A percentile compares a stretch with the other conserved stretches of the same genome.
Evolutionary conservation across 805 yeast species (phyloP).

Genomic region (Millerozyma miso): DNA sequence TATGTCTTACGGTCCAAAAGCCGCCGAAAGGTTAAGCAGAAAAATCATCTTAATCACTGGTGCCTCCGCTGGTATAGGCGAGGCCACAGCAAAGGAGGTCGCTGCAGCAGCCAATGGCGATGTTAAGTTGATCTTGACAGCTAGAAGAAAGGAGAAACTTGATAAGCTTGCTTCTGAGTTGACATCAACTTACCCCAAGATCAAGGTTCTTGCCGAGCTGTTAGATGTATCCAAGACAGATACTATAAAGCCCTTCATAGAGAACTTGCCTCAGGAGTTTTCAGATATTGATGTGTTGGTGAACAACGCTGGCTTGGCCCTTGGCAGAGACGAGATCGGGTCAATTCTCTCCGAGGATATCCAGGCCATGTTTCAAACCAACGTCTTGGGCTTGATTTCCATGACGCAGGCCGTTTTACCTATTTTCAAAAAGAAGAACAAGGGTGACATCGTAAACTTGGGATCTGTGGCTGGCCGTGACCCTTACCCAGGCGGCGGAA

Average conservation of each 20-base stretch:
- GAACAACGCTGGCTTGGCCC: constrained; percentile 77
- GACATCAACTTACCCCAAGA: constrained; percentile 43
- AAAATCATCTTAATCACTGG: constrained; percentile 89
- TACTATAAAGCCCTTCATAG: constrained; percentile 48
- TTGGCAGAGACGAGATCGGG: constrained; percentile 77
- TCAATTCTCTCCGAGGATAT: constrained; percentile 60
- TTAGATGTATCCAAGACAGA: constrained; percentile 40
- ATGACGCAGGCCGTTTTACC: constrained; percentile 78
- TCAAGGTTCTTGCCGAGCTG: constrained; percentile 54
- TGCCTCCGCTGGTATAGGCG: constrained; percentile 94
- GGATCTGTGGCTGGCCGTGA: constrained; percentile 81
- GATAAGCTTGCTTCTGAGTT: constrained; percentile 46
- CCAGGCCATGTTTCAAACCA: constrained; percentile 75
- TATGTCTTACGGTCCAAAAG: constrained; percentile 70
- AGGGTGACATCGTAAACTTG: constrained; percentile 69
- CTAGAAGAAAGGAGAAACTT: constrained; percentile 69
- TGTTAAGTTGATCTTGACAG: constrained; percentile 66
- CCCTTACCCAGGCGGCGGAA: constrained; percentile 74
- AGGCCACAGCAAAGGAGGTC: constrained; percentile 83
- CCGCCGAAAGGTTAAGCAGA: constrained; percentile 75
- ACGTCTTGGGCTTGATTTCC: constrained; percentile 80
- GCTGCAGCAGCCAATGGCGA: constrained; percentile 74
- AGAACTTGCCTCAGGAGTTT: constrained; percentile 53
- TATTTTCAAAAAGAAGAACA: constrained; percentile 62
- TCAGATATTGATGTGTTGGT: constrained; percentile 61